A percentile compares a stretch with the other conserved stretches of the same genome.
Evolutionary conservation across 352 stramenopile species (phyloP).

Genomic region (Phytophthora cactorum): DNA sequence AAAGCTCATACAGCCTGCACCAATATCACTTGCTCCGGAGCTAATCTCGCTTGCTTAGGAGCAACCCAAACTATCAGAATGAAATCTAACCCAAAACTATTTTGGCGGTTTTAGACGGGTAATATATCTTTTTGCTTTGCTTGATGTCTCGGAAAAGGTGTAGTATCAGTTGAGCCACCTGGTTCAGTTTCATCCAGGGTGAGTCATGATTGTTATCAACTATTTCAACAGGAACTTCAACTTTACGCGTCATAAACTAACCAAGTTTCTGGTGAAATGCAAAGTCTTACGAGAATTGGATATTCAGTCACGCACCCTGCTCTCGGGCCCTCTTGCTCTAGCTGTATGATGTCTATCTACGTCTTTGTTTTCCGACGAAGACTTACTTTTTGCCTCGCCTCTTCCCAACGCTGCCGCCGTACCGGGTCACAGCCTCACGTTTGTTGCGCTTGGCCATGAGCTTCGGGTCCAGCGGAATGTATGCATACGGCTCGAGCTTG

Average conservation of each 20-base stretch:
- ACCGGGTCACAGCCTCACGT: constrained; percentile 76
- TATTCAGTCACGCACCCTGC: constrained; percentile 38
- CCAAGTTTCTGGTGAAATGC: neutral
- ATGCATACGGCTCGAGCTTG: constrained; percentile 98
- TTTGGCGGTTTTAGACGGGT: too few relatives aligned
- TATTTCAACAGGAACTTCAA: neutral
- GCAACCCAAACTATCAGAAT: too few relatives aligned
- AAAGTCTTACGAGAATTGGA: constrained; percentile 29
- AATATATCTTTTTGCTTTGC: too few relatives aligned
- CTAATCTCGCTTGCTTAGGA: too few relatives aligned
- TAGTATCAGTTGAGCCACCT: too few relatives aligned
- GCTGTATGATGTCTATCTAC: constrained; percentile 38
- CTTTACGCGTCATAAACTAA: neutral
- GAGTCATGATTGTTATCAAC: too few relatives aligned
- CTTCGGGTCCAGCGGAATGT: constrained; percentile 97
- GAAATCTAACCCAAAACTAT: too few relatives aligned
- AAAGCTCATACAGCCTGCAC: too few relatives aligned
- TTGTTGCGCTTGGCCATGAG: constrained; percentile 93
- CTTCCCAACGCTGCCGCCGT: constrained; percentile 82
- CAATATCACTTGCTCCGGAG: too few relatives aligned
- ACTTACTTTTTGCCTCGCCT: constrained; percentile 58
- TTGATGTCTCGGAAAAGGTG: too few relatives aligned
- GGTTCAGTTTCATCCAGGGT: too few relatives aligned
- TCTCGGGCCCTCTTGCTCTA: constrained; percentile 22
- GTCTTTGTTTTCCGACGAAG: constrained; percentile 12